phyloP scores from a whole-genome alignment of 345 rosid species.

The Pugionium cornutum region DNA sequence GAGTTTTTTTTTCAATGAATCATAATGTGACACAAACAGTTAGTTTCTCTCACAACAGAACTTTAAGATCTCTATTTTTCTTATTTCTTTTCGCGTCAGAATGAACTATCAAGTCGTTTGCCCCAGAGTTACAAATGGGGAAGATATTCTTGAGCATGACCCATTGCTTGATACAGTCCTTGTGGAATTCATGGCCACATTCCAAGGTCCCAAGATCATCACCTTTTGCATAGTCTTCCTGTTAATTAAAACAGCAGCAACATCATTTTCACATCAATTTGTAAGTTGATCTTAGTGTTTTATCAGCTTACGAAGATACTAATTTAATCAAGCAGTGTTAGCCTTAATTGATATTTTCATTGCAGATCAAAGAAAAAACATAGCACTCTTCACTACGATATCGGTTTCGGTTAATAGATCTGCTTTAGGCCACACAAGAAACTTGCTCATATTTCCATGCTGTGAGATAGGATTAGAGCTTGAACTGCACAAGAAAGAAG shows the following conservation, averaged over 20 bases:
- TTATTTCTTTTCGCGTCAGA: constrained; percentile 1
- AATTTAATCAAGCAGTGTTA: too few relatives aligned
- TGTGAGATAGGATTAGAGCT: constrained; percentile 48
- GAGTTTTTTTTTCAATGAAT: neutral
- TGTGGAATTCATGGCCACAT: constrained; percentile 83
- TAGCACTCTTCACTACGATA: too few relatives aligned
- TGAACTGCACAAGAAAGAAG: constrained; percentile 44
- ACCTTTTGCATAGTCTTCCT: constrained; percentile 79
- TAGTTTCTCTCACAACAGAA: neutral
- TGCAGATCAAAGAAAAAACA: too few relatives aligned
- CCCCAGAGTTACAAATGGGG: constrained; percentile 82
- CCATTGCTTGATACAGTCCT: constrained; percentile 80
- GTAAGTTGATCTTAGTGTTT: neutral
- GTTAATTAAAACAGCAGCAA: constrained; percentile 25
- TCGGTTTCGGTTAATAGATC: too few relatives aligned
- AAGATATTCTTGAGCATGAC: constrained; percentile 76
- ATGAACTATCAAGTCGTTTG: constrained; percentile 40
- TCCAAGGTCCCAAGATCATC: constrained; percentile 73
- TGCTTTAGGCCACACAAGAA: neutral
- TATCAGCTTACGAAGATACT: too few relatives aligned
- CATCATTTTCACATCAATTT: constrained; percentile 17
- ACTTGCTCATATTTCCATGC: constrained; percentile 44
- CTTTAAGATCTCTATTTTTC: neutral
- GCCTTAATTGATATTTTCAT: too few relatives aligned
- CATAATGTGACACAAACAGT: constrained; percentile 28